Conservation (phyloP, 768 basidiomycete species). For the Dictyophora rubrovolvata region DNA sequence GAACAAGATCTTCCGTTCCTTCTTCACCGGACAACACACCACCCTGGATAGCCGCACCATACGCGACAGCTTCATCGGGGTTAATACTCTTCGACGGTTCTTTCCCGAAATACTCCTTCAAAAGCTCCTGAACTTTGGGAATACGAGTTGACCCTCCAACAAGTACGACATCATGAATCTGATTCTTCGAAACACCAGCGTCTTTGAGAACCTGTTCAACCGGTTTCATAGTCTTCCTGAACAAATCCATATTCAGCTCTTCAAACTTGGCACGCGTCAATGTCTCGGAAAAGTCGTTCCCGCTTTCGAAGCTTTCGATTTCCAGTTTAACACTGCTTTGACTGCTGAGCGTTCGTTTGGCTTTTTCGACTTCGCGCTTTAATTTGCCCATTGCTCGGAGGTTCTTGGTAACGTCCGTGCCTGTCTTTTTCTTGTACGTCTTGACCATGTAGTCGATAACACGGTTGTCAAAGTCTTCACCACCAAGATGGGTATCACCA, state of each 20-base stretch:
- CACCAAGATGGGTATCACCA: constrained; percentile 34
- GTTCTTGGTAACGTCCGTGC: constrained; percentile 34
- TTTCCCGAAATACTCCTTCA: constrained; percentile 41
- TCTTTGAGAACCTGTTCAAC: constrained; percentile 46
- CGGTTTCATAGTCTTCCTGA: constrained; percentile 44
- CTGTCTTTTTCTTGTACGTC: constrained; percentile 34
- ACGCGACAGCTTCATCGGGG: constrained; percentile 47
- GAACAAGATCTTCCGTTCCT: constrained; percentile 31
- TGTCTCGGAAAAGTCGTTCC: constrained; percentile 39
- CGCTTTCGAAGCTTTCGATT: constrained; percentile 41
- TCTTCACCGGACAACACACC: constrained; percentile 41
- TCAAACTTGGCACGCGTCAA: constrained; percentile 45
- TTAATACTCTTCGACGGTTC: constrained; percentile 43
- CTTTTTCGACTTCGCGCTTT: constrained; percentile 43
- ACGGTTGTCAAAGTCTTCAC: constrained; percentile 35
- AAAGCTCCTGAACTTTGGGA: constrained; percentile 42
- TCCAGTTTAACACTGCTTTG: constrained; percentile 38
- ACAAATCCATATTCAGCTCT: constrained; percentile 43
- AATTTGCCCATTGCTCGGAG: constrained; percentile 40
- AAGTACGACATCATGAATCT: constrained; percentile 34
- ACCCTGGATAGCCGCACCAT: constrained; percentile 42
- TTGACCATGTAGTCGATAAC: constrained; percentile 39
- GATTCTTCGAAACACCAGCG: constrained; percentile 39
- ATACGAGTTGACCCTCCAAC: constrained; percentile 42
- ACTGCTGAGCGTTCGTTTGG: constrained; percentile 39